A percentile compares a stretch with the other conserved stretches of the same genome.
phyloP scores from a whole-genome alignment of 306 rosid genomes.

The Clitoria ternatea region DNA sequence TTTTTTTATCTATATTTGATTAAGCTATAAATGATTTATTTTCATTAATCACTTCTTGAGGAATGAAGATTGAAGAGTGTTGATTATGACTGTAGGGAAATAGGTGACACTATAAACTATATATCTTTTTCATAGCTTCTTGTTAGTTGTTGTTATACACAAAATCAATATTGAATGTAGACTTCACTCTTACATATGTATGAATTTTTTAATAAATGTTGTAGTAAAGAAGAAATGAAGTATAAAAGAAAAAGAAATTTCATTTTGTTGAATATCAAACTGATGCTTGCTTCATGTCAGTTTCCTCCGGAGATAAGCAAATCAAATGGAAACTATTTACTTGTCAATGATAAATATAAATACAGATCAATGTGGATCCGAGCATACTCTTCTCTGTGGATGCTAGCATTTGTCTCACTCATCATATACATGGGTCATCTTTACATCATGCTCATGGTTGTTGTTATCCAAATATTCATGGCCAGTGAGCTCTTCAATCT shows the following conservation, averaged over 20 bases:
- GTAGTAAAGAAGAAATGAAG: not conserved
- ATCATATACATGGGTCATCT: conserved; percentile 87
- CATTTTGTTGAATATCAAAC: conserved; percentile 6
- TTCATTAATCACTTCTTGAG: not conserved
- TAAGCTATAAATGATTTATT: not conserved
- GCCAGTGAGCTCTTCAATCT: conserved; percentile 92
- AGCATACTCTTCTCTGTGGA: conserved; percentile 83
- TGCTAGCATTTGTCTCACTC: conserved; percentile 66
- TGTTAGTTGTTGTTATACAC: not conserved
- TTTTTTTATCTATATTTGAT: not conserved
- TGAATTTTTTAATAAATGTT: not conserved
- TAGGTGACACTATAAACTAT: too few relatives aligned
- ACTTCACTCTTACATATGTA: not conserved
- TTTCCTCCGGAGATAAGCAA: conserved; percentile 48
- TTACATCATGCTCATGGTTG: conserved; percentile 80
- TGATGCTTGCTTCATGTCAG: conserved; percentile 36
- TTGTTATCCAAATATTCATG: conserved; percentile 88
- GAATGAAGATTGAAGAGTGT: not conserved
- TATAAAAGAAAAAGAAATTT: not conserved
- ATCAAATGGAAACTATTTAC: conserved; percentile 64
- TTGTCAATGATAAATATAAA: conserved; percentile 63
- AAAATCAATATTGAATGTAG: not conserved
- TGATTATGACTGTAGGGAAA: not conserved
- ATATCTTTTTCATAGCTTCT: too few relatives aligned
- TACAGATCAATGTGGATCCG: conserved; percentile 88